Conservation (phyloP, 306 rosid species). For the Phaseolus lunatus region DNA sequence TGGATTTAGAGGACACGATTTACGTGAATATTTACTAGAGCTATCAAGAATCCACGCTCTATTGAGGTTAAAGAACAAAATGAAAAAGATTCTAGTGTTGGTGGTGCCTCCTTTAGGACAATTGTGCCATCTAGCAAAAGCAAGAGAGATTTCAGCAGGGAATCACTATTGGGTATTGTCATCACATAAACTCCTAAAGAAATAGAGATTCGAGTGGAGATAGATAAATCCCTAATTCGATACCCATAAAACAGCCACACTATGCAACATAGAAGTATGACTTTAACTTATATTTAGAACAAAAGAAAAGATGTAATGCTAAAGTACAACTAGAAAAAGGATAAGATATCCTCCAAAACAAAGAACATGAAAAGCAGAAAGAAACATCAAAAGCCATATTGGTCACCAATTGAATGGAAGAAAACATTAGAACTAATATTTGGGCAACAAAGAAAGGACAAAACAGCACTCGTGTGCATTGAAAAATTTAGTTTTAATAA, state of each 20-base stretch:
- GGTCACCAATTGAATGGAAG: not conserved
- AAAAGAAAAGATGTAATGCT: not conserved
- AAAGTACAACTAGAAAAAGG: not conserved
- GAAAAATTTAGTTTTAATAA: not conserved
- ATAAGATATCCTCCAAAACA: not conserved
- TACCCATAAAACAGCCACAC: not conserved
- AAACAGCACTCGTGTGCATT: not conserved
- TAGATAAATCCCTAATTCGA: not conserved
- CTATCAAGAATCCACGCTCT: conserved; percentile 22
- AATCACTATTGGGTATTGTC: not conserved
- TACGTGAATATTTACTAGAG: not conserved
- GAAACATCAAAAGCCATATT: not conserved
- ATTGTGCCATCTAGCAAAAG: not conserved
- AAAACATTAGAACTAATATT: not conserved
- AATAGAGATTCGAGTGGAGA: not conserved
- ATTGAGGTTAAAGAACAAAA: not conserved
- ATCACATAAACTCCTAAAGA: not conserved
- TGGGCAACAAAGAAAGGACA: not conserved
- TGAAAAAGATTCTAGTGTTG: not conserved
- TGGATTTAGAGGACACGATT: not conserved
- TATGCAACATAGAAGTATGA: not conserved
- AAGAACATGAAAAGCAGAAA: not conserved
- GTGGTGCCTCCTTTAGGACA: not conserved
- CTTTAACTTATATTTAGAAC: not conserved
- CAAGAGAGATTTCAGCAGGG: not conserved